Evolutionary conservation across 768 basidiomycete genomes (phyloP), one percentile per base, ranked within the genome.

Genomic region (Termitomyces sp.): DNA sequence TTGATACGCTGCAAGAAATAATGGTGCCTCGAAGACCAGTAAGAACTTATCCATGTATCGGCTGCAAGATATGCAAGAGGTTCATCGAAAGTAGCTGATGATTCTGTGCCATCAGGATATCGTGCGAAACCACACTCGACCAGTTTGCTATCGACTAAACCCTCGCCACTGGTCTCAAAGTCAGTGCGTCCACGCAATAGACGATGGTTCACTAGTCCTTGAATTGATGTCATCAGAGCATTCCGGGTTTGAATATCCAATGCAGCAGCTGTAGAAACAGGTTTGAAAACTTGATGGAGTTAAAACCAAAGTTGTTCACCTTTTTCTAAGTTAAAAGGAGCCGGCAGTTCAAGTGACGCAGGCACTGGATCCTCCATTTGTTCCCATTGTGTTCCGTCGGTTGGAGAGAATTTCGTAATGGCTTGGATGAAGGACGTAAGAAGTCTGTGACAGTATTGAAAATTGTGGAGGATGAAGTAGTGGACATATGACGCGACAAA

Each of bases 41-140:
- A 4, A 20, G 18, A 13, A 22, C n/a, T 45, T 1, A 46, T 46
- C 53, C 53, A 54, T 5, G 15, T 15, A 22, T 46, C 42, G 9
- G 53, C 53, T 3, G 53, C 53, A 22, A 54, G 53, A 41, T 54
- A 46, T 13, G 41, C 53, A 28, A 54, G 42, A 20, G 53, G 44
- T 18, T 54, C 53, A 16, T 54, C 53, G 13, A 54, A 31, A 44
- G 16, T 42, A 13, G 41, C 9, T 9, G 20, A n/a, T 1, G 13
- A 45, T 24, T 28, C 13, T 26, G 26, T 45, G 44, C 22, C 44
- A 45, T 15, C 44, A 45, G 44, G 44, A 24, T 24, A 45, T 45
- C 44, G 44, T 26, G 44, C 44, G 13, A 42, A 42, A 18, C 42
- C 42, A 42, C 42, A 42, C 20, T 42, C 42, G 20, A 42, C 42